A percentile compares a stretch with the other conserved stretches of the same genome.
phyloP scores from a whole-genome alignment of 2,329 filamentous ascomycete genomes.

The Drechslera avenae region DNA sequence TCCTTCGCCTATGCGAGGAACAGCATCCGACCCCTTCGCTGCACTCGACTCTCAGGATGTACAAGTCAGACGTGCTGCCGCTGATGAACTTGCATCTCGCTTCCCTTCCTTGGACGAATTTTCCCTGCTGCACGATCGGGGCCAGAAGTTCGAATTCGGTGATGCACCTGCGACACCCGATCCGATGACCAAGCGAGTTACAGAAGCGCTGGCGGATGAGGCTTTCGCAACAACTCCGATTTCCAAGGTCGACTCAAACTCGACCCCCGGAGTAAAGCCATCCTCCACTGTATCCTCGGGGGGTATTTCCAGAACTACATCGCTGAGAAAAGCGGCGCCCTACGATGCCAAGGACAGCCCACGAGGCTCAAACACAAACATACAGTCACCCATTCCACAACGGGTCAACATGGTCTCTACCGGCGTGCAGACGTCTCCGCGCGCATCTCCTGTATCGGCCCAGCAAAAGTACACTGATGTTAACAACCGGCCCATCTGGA shows the following conservation, averaged over 20 bases:
- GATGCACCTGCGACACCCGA: slow-evolving; percentile 49
- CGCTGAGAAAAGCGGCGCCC: slow-evolving; percentile 38
- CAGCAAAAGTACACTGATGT: slow-evolving; percentile 47
- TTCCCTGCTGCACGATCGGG: slow-evolving; percentile 82
- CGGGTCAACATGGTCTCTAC: slow-evolving; percentile 66
- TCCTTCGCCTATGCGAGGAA: slow-evolving; percentile 71
- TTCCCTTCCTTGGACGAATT: slow-evolving; percentile 96
- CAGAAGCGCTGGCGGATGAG: slow-evolving; percentile 80
- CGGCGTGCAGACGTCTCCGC: slow-evolving; percentile 79
- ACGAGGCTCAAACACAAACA: slow-evolving; percentile 32
- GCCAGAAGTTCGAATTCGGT: slow-evolving; percentile 81
- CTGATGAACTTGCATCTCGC: slow-evolving; percentile 80
- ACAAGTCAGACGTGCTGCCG: slow-evolving; percentile 55
- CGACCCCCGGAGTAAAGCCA: slow-evolving; percentile 36
- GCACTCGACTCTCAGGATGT: slow-evolving; percentile 74
- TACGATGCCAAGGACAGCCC: slow-evolving; percentile 30
- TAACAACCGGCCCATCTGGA: slow-evolving; percentile 57
- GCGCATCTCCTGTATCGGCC: slow-evolving; percentile 44
- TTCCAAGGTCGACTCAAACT: slow-evolving; percentile 33
- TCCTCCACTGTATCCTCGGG: slow-evolving; percentile 39
- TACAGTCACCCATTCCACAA: slow-evolving; percentile 55
- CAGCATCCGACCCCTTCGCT: slow-evolving; percentile 83
- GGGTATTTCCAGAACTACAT: slow-evolving; percentile 39
- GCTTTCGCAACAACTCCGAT: slow-evolving; percentile 67
- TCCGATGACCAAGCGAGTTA: slow-evolving; percentile 67